Percentiles rank a stretch among this genome's conserved stretches.
phyloP scores from a whole-genome alignment of 176 grass and related monocot genomes.

The Oryza nivara region DNA sequence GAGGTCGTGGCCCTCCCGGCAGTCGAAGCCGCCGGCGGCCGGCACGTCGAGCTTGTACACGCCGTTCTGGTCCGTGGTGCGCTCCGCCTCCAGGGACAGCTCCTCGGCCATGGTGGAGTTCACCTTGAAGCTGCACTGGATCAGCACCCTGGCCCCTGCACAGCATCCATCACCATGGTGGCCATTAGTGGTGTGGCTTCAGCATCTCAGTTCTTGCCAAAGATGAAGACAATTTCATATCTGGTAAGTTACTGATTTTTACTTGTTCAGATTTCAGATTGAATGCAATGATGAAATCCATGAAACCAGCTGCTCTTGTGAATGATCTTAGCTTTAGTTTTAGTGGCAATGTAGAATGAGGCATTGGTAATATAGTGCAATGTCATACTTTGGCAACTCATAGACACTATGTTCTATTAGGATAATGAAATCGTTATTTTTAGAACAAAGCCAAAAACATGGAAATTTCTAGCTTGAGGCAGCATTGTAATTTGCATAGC shows the following conservation, averaged over 20 bases:
- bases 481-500: background rate
- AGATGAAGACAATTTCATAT: background rate
- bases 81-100: conserved; percentile 83
- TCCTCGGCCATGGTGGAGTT: conserved; percentile 65
- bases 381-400: background rate
- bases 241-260: background rate
- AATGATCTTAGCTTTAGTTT: conserved; percentile 16
- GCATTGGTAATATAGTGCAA: background rate
- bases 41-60: conserved; percentile 96
- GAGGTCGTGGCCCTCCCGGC: conserved; percentile 78
- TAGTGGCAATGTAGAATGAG: background rate
- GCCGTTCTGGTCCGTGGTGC: conserved; percentile 81
- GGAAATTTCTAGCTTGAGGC: background rate
- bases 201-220: background rate
- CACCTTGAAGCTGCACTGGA: conserved; percentile 85
- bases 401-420: background rate
- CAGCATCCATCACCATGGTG: background rate
- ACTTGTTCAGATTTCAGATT: background rate
- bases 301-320: background rate
- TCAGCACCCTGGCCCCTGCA: conserved; percentile 77
- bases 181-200: background rate
- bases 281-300: background rate
- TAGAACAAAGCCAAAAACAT: too few relatives aligned
- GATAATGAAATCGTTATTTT: background rate
- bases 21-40: conserved; percentile 75